Evolutionary conservation across 108 stramenopile genomes (phyloP).

Genomic region (Schizochytrium sp.): DNA sequence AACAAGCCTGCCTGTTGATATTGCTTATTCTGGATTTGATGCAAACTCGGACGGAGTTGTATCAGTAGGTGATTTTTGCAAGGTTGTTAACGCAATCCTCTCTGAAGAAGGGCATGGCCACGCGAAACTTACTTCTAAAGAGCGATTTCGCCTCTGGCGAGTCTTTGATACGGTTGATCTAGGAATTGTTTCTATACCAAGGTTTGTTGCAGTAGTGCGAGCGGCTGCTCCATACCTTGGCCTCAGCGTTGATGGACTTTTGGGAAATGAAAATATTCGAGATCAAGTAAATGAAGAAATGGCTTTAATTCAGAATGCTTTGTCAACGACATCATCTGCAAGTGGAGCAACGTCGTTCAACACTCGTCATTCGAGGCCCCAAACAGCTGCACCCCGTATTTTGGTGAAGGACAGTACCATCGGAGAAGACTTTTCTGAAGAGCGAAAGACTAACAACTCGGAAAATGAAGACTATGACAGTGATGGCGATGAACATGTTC

Average conservation of each 20-base stretch:
- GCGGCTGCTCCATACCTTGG: conserved; percentile 25
- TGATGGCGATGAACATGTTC: neutral
- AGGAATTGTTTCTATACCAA: conserved; percentile 7
- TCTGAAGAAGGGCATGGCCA: neutral
- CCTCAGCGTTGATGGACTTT: neutral
- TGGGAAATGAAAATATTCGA: neutral
- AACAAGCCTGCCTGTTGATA: neutral
- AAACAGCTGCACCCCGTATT: too few species aligned
- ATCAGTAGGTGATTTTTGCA: conserved; percentile 37
- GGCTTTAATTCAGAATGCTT: conserved; percentile 6
- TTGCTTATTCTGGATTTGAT: conserved; percentile 39
- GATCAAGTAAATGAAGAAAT: neutral
- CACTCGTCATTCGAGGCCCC: too few species aligned
- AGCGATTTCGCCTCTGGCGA: conserved; percentile 33
- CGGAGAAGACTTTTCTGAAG: too few species aligned
- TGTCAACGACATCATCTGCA: neutral
- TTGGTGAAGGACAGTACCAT: too few species aligned
- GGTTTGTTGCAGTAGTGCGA: neutral
- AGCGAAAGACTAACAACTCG: too few species aligned
- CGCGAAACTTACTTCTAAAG: neutral
- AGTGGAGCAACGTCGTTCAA: too few species aligned
- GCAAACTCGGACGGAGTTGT: conserved; percentile 26
- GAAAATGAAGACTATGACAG: neutral
- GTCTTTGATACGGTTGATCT: conserved; percentile 13
- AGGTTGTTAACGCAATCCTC: conserved; percentile 15